Conservation (phyloP, 495 filamentous ascomycete genomes). For the Aspergillus leporis region DNA sequence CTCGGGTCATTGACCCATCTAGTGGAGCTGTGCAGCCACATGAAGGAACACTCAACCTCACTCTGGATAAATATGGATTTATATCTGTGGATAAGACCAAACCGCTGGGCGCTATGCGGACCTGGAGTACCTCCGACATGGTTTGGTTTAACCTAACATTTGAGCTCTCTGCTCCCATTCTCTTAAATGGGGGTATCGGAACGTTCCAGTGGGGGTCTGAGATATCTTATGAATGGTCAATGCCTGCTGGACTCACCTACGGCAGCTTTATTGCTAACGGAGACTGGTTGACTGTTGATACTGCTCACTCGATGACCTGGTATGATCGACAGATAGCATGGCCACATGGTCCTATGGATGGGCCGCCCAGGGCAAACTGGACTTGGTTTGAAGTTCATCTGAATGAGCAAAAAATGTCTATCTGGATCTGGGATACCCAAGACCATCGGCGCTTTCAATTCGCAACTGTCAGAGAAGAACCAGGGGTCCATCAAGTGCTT, state of each 20-base stretch:
- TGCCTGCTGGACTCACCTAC: constrained; percentile 3
- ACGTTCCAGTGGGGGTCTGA: neutral
- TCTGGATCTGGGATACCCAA: constrained; percentile 5
- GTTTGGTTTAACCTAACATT: constrained; percentile 10
- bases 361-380: constrained; percentile 3
- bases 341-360: neutral
- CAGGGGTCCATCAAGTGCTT: too few relatives aligned
- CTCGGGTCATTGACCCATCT: too few relatives aligned
- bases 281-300: neutral
- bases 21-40: neutral
- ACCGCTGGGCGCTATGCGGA: neutral
- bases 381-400: constrained; percentile 12
- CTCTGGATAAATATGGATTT: neutral
- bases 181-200: constrained; percentile 8
- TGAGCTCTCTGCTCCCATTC: constrained; percentile 5
- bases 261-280: neutral
- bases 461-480: neutral
- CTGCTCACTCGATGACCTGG: constrained; percentile 3
- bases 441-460: constrained; percentile 1
- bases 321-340: constrained; percentile 9
- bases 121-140: neutral
- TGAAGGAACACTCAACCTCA: constrained; percentile 2
- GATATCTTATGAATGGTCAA: constrained; percentile 10
- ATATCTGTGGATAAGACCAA: neutral
- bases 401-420: neutral